Base-by-base conservation (phyloP, 306 rosid species). In the Alnus glutinosa region DNA sequence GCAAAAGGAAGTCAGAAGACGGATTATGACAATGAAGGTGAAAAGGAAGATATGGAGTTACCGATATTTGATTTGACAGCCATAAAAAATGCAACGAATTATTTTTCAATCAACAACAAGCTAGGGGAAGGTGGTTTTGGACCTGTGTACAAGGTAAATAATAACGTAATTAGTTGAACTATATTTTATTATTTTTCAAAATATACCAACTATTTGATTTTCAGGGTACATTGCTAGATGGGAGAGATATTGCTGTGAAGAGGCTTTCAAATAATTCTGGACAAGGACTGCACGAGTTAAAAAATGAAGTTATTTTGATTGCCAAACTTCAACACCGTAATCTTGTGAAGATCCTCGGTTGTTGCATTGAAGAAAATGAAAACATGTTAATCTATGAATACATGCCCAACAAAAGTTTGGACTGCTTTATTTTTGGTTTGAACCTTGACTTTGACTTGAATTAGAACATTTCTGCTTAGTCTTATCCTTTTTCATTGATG, bases 41-140 rank as follows among this genome's bases (percentile, higher is more conserved):
- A 39, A 36, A 73, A 71, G 11, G 87, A 88, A 16, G 92, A 86
- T 16, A 12, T 83, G 12, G 92, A 88, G 39, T 86, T 89, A 15
- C 92, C 91, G 0, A 71, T 85, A 6, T 82, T 89, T 14, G 80
- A 88, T 55, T 62, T 86, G 19, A 4, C 82, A 18, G 37, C 78
- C 5, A 50, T 91, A 77, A 66, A 70, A 3, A 55, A 5, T 23
- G 90, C 90, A 2, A 91, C 96, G 0, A 57, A 78, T 50, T 71
- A 82, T 66, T 91, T 91, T 67, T 84, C 96, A 30, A 32, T 10
- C 46, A 5, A 71, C 34, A 85, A 86, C 1, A 89, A 81, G 84
- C 85, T 91, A 13, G 92, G 91, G 2, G 82, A 91, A 85, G 96
- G 93, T 50, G 93, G 92, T 15, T 92, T 92, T 77, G 97, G 93